Conservation (phyloP, 805 yeast species). For the Hanseniaspora taiwanica region DNA sequence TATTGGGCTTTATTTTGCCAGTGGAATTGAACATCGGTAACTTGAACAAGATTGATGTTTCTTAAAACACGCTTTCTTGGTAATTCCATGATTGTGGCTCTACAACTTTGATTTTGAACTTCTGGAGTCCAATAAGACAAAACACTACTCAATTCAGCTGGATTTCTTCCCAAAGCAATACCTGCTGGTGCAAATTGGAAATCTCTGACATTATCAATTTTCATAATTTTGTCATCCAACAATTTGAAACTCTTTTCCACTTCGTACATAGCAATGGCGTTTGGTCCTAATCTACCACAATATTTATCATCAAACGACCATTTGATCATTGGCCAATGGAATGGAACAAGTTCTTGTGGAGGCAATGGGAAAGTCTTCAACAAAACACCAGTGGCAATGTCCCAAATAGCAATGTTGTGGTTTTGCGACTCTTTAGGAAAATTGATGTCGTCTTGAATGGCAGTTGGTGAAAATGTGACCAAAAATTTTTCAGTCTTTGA, state of each 20-base stretch:
- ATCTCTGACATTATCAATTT: conserved; percentile 73
- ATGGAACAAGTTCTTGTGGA: conserved; percentile 28
- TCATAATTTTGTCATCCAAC: conserved; percentile 73
- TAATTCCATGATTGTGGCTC: conserved; percentile 80
- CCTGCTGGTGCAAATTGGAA: conserved; percentile 93
- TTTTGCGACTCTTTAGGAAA: conserved; percentile 83
- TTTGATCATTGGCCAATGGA: conserved; percentile 92
- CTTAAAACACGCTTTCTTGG: conserved; percentile 75
- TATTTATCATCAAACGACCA: conserved; percentile 90
- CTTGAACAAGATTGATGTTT: conserved; percentile 90
- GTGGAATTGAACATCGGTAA: conserved; percentile 74
- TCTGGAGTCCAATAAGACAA: conserved; percentile 98
- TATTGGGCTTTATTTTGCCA: conserved; percentile 86
- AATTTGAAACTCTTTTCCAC: conserved; percentile 59
- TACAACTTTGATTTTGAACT: conserved; percentile 79
- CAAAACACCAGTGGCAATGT: conserved; percentile 67
- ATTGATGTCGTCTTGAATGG: conserved; percentile 65
- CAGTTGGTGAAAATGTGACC: conserved; percentile 81
- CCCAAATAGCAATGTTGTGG: conserved; percentile 90
- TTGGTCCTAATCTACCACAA: conserved; percentile 92
- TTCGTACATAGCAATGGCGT: conserved; percentile 84
- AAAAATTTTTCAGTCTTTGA: conserved; percentile 85
- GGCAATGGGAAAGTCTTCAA: conserved; percentile 86
- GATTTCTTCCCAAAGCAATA: conserved; percentile 42
- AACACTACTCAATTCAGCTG: conserved; percentile 38